Evolutionary conservation across 1,284 basidiomycete genomes (phyloP).

Genomic region (Ustilago xerochloae): DNA sequence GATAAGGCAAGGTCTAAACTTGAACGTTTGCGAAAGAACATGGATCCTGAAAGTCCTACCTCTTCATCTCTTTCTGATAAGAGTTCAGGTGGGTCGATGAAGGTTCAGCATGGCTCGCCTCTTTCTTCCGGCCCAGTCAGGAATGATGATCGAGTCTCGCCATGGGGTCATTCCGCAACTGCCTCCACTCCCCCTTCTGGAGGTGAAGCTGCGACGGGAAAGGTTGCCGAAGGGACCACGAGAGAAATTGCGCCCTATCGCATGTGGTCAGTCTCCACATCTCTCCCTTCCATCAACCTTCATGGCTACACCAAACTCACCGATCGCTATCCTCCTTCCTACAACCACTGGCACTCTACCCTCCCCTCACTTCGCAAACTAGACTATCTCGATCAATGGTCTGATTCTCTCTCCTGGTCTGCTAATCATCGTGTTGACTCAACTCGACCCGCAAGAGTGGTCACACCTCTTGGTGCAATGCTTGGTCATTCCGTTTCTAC

Average conservation of each 20-base stretch:
- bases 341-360: background rate
- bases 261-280: background rate
- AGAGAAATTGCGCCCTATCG: slow-evolving; percentile 12
- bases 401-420: background rate
- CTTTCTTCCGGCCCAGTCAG: background rate
- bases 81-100: background rate
- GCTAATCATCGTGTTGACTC: background rate
- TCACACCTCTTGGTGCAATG: slow-evolving; percentile 1
- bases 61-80: background rate
- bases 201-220: too few relatives aligned
- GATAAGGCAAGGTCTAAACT: background rate
- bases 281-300: slow-evolving; percentile 9
- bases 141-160: background rate
- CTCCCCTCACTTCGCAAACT: background rate
- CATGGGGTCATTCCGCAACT: background rate
- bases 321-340: background rate
- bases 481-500: background rate
- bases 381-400: background rate
- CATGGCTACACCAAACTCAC: background rate
- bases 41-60: too few relatives aligned
- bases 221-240: too few relatives aligned
- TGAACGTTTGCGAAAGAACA: too few relatives aligned
- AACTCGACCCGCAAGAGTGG: background rate
- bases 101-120: background rate
- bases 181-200: background rate